These are phyloP conservation scores for Neostapfia colusana DNA, from an alignment of 176 grass and related monocot genomes.

Conservation along the genomic window DNA sequence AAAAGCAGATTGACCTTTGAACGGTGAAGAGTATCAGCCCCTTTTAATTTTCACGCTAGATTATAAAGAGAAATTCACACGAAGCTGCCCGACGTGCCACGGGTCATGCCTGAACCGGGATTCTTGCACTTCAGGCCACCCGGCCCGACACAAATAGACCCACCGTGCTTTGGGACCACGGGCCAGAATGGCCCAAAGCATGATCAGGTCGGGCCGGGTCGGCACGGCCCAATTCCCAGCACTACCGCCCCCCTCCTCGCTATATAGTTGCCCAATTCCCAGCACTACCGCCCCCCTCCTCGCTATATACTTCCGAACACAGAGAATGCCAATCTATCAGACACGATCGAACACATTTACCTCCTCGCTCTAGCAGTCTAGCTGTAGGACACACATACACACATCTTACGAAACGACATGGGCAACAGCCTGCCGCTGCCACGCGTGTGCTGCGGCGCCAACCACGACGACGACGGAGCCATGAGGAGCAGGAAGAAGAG, in stretches of 20 bases:
- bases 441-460: neutral
- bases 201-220: too few relatives aligned
- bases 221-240: too few relatives aligned
- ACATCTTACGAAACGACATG: constrained; percentile 4
- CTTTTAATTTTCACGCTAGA: constrained; percentile 6
- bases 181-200: too few relatives aligned
- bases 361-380: neutral
- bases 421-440: constrained; percentile 44
- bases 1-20: constrained; percentile 10
- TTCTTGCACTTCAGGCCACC: too few relatives aligned
- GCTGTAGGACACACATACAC: neutral
- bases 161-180: too few relatives aligned
- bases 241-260: too few relatives aligned
- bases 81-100: neutral
- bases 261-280: neutral
- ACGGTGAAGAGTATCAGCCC: neutral
- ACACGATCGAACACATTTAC: too few relatives aligned
- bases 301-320: neutral
- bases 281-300: neutral
- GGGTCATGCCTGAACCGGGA: too few relatives aligned
- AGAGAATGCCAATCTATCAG: neutral
- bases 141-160: neutral
- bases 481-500: neutral
- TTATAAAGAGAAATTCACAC: neutral
- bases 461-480: neutral